Evolutionary conservation across 139 green algal genomes (phyloP), one percentile per base, ranked within the genome.

Genomic region (Chlamydomonas schloesseri): DNA sequence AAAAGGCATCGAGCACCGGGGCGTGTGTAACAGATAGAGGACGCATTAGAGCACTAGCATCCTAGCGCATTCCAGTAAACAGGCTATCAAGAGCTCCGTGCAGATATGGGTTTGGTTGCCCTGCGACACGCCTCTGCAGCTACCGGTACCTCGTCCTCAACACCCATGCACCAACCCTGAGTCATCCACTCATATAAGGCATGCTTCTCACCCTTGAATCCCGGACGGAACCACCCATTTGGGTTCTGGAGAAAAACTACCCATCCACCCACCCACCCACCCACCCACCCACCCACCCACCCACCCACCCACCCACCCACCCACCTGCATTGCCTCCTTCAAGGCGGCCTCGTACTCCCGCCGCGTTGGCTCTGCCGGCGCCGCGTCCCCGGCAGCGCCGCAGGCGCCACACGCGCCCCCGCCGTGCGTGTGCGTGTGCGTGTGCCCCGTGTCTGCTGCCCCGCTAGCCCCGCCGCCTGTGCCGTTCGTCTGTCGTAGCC

Each of bases 321-420:
- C 1, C n/a, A 84, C 73, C 64, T 84, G 84, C 67, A 84, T 68
- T 0, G 65, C 62, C 67, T 88, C 84, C 33, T 55, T 36, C 50
- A 88, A 64, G 0, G 84, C 84, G 0, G 67, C 75, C 64, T 71
- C 62, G 46, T 72, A 88, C 84, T 88, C 84, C 15, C 60, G 50
- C 15, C 67, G 73, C 9, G 72, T 84, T 28, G 84, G 84, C 67
- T 88, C 84, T 23, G 80, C 37, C n/a, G 80, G 58, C n/a, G 28
- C 64, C 4, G 46, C 42, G 0, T 4, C 62, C 34, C 42, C 37
- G 3, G 10, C 74, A 18, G 26, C 4, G n/a, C 74, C 55, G 74
- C 74, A 57, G 31, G 33, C 23, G n/a, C 50, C 55, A 42, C 58
- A 18, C 33, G 13, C 20, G n/a, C 14, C n/a, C 14, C 4, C 14